Percentiles rank a stretch among this genome's conserved stretches.
Conservation (phyloP, 83 land plant genomes). For the Picea abies region DNA sequence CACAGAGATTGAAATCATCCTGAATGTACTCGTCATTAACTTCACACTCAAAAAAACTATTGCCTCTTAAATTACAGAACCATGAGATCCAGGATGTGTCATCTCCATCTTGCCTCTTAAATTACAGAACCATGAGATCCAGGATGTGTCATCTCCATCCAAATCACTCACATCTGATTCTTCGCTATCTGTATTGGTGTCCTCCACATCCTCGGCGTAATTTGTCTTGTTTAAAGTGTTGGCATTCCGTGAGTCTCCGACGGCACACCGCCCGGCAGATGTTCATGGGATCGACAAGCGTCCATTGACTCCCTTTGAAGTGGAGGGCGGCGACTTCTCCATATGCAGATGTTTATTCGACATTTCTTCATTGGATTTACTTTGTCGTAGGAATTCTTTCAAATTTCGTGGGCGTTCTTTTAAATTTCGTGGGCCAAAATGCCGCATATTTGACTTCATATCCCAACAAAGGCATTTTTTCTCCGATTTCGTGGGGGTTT, state of each 20-base stretch:
- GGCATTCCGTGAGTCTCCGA: background rate
- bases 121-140: slow-evolving; percentile 93
- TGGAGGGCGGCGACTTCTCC: slow-evolving; percentile 53
- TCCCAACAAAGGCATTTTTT: too few species aligned
- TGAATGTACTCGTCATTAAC: slow-evolving; percentile 69
- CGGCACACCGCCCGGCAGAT: background rate
- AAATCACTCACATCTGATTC: slow-evolving; percentile 89
- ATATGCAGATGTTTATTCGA: slow-evolving; percentile 35
- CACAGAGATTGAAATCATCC: slow-evolving; percentile 84
- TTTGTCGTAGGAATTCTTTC: too few species aligned
- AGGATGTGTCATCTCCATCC: slow-evolving; percentile 84
- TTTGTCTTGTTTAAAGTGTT: background rate
- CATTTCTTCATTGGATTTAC: too few species aligned
- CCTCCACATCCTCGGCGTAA: slow-evolving; percentile 35
- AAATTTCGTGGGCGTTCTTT: too few species aligned
- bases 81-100: slow-evolving; percentile 91
- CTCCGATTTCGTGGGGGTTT: too few species aligned
- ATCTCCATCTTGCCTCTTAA: slow-evolving; percentile 84
- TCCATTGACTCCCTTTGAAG: slow-evolving; percentile 22
- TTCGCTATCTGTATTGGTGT: slow-evolving; percentile 77
- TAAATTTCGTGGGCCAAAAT: too few species aligned
- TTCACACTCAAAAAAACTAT: slow-evolving; percentile 83
- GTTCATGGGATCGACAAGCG: slow-evolving; percentile 2
- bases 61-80: slow-evolving; percentile 87
- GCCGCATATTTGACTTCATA: too few species aligned